Evolutionary conservation across 495 filamentous ascomycete species (phyloP), one percentile per base, ranked within the genome.

Genomic region (Aspergillus asperescens): DNA sequence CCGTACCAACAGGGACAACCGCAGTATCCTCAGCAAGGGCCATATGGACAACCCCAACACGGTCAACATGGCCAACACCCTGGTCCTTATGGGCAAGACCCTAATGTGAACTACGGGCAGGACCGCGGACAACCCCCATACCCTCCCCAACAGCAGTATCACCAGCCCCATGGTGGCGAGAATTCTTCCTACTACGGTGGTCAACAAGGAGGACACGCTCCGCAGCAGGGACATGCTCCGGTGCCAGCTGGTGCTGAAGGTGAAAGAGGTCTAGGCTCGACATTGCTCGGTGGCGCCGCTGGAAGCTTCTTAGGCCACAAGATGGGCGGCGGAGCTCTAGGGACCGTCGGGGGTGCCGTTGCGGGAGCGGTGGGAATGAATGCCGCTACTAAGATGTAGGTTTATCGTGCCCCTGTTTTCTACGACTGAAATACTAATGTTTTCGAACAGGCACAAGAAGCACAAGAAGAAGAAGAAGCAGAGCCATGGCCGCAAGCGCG

Each of bases 281-380:
- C 71, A 1, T 20, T 77, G 18, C 12, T 72, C 12, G 76, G 76
- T 18, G 70, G 63, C 23, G 70, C 65, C 8, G 74, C 67, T 2
- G 77, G 76, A 31, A 72, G 70, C 3, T 64, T 67, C 38, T 38
- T 75, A 16, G 69, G 69, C 37, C 67, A 77, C 38, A 69, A 78
- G 46, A 42, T 74, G 35, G 71, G 73, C 5, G 71, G 69, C 37
- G 71, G 74, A 12, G 16, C 66, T 9, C 25, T 78, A 42, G 68
- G 67, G 2, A 70, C 71, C n/a, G 62, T 68, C 2, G 68, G 67
- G 22, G 73, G 72, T 50, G 74, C 68, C 18, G 52, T 75, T 43
- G 60, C 68, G 5, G 76, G 76, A 31, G 75, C 73, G n/a, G 61
- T 73, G 18, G 72, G 67, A 22, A 66, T 69, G 55, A 74, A 72